Conservation (phyloP, 1,284 basidiomycete species). For the Puccinia hordei region DNA sequence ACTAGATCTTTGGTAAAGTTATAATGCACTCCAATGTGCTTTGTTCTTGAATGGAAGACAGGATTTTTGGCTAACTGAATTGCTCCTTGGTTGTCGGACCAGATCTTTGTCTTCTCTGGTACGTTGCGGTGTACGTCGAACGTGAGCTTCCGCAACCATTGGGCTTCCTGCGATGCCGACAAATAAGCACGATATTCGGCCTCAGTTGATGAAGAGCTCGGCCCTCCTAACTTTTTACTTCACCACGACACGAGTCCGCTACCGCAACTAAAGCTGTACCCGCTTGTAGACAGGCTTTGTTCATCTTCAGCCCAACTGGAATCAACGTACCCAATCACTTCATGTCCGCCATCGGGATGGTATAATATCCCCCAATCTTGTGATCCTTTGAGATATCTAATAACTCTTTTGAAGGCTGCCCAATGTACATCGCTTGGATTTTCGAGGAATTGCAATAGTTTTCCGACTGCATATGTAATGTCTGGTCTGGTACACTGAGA, state of each 20-base stretch:
- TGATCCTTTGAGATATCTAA: constrained; percentile 6
- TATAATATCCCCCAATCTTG: too few relatives aligned
- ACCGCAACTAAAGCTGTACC: background rate
- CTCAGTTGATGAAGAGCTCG: too few relatives aligned
- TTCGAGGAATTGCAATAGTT: too few relatives aligned
- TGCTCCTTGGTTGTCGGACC: constrained; percentile 30
- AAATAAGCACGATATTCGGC: too few relatives aligned
- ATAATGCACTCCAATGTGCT: constrained; percentile 31
- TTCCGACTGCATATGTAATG: too few relatives aligned
- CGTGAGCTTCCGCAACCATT: too few relatives aligned
- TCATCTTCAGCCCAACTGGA: constrained; percentile 23
- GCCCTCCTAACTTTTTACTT: too few relatives aligned
- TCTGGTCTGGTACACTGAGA: constrained; percentile 32
- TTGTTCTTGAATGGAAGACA: constrained; percentile 39
- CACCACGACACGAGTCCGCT: background rate
- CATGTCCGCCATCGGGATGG: too few relatives aligned
- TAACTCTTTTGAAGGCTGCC: constrained; percentile 5
- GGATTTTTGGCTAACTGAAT: constrained; percentile 38
- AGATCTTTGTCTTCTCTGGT: too few relatives aligned
- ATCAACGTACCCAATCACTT: constrained; percentile 18
- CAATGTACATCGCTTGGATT: too few relatives aligned
- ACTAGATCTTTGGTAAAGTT: constrained; percentile 24
- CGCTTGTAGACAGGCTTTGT: background rate
- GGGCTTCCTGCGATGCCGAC: too few relatives aligned
- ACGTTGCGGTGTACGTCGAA: too few relatives aligned